Evolutionary conservation across 2,329 filamentous ascomycete genomes (phyloP).

Genomic region (Knufia fluminis): DNA sequence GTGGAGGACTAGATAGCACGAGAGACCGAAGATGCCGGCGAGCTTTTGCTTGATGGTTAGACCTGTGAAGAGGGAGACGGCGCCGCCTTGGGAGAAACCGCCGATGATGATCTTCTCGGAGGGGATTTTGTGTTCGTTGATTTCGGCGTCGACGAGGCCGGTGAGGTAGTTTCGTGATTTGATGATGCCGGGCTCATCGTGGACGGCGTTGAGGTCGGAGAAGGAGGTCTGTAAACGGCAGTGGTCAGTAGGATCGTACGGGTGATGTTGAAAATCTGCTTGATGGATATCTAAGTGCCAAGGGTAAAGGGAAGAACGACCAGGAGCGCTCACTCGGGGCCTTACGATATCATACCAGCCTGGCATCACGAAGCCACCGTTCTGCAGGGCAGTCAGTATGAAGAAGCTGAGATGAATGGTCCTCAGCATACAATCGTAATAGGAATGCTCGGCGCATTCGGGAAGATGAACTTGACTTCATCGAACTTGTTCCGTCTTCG

Average conservation of each 20-base stretch:
- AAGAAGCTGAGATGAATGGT: background rate
- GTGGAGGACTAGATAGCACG: constrained; percentile 67
- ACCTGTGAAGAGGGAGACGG: constrained; percentile 73
- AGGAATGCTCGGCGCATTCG: constrained; percentile 77
- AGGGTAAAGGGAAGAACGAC: no score
- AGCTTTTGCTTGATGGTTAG: constrained; percentile 65
- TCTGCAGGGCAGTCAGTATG: constrained; percentile 10
- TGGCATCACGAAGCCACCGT: constrained; percentile 20
- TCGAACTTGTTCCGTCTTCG: constrained; percentile 68
- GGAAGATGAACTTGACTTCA: constrained; percentile 89
- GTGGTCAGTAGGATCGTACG: background rate
- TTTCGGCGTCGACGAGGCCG: constrained; percentile 67
- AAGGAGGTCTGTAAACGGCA: constrained; percentile 32
- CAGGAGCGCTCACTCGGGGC: constrained; percentile 31
- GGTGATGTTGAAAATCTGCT: background rate
- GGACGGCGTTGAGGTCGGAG: constrained; percentile 32
- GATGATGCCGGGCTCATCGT: constrained; percentile 60
- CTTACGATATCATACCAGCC: constrained; percentile 41
- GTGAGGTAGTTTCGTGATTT: constrained; percentile 67
- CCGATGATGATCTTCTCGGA: constrained; percentile 73
- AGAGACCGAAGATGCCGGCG: constrained; percentile 80
- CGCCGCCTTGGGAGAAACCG: constrained; percentile 63
- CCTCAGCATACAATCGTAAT: constrained; percentile 60
- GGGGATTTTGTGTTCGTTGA: constrained; percentile 64
- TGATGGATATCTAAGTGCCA: no score